A percentile compares a stretch with the other conserved stretches of the same genome.
Conservation (phyloP, 257 asterid genomes). For the Scutellaria minor region DNA sequence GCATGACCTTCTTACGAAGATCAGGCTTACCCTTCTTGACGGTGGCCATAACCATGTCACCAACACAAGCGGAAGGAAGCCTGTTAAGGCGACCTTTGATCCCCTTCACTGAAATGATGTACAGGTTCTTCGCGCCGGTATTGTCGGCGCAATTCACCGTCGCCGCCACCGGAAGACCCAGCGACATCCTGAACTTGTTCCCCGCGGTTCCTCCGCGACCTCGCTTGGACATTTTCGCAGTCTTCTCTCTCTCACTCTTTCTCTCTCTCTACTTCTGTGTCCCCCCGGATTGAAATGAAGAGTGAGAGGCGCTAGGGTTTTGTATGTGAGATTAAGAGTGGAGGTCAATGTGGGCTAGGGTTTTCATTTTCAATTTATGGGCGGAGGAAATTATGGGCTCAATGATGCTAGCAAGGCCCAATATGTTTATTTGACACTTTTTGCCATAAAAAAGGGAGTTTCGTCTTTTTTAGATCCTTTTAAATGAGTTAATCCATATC, state of each 20-base stretch:
- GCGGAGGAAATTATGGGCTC: background rate
- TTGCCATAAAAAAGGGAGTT: no score
- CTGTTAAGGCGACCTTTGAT: constrained; percentile 69
- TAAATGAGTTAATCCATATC: no score
- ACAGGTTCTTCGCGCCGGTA: constrained; percentile 67
- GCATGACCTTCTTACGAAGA: constrained; percentile 76
- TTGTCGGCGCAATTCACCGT: constrained; percentile 74
- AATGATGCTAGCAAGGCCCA: background rate
- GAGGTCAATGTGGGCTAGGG: constrained; percentile 42
- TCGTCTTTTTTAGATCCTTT: no score
- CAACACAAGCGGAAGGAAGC: constrained; percentile 75
- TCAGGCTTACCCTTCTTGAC: constrained; percentile 82
- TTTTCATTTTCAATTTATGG: background rate
- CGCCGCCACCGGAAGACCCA: constrained; percentile 79
- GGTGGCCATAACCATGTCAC: constrained; percentile 82
- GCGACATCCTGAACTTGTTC: constrained; percentile 75
- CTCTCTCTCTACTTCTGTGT: background rate
- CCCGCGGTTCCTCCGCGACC: constrained; percentile 84
- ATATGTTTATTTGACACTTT: background rate
- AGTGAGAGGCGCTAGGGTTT: constrained; percentile 37
- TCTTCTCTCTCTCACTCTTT: background rate
- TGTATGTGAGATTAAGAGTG: constrained; percentile 2
- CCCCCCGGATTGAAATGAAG: constrained; percentile 13
- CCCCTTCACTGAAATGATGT: constrained; percentile 74
- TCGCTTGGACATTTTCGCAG: constrained; percentile 68